phyloP scores from a whole-genome alignment of 169 alveolate species.

The Neospora caninum region DNA sequence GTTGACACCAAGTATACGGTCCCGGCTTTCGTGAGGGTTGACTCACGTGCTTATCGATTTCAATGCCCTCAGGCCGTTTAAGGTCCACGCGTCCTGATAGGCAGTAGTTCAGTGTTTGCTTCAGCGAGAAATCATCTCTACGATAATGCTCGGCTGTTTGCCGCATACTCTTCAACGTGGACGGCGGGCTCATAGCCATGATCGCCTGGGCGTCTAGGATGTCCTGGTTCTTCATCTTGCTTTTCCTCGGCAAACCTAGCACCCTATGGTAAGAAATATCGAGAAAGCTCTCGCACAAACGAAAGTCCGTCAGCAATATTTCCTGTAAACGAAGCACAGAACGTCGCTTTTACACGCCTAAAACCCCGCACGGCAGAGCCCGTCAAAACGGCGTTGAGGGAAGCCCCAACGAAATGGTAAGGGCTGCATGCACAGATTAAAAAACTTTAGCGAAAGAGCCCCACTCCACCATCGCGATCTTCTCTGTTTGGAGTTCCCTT shows the following conservation, averaged over 20 bases:
- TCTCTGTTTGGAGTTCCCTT: too few relatives aligned
- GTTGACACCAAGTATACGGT: too few relatives aligned
- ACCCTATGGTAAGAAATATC: background rate
- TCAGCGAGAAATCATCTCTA: conserved; percentile 6
- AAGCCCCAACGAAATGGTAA: background rate
- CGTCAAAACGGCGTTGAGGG: background rate
- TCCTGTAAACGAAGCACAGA: background rate
- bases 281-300: background rate
- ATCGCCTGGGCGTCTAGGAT: background rate
- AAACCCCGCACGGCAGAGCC: too few relatives aligned
- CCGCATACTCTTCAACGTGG: background rate
- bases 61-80: background rate
- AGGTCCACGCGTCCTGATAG: background rate
- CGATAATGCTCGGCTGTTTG: background rate
- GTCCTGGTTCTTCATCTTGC: conserved; percentile 11
- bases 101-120: conserved; percentile 42
- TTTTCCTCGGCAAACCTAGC: background rate
- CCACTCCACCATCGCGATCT: too few relatives aligned
- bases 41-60: background rate
- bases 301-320: background rate
- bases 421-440: background rate
- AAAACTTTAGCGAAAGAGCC: too few relatives aligned
- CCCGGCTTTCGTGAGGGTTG: too few relatives aligned
- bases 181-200: conserved; percentile 39
- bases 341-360: too few relatives aligned